Conservation (phyloP, 768 basidiomycete species). For the Lepiota subincarnata region DNA sequence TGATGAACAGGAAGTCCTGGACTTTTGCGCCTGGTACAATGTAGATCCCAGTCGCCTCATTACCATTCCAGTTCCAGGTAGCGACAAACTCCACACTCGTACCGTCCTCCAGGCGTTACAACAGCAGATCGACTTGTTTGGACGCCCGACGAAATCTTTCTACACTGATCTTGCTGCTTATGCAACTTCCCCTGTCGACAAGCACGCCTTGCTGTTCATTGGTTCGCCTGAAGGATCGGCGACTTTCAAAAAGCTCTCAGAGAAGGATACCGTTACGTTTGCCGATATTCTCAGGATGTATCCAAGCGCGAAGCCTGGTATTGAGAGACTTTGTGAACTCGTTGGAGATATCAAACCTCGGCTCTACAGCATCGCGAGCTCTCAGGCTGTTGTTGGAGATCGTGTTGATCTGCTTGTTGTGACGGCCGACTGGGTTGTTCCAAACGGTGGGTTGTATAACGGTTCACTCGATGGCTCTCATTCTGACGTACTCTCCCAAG, state of each 20-base stretch:
- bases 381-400: slow-evolving; percentile 93
- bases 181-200: slow-evolving; percentile 67
- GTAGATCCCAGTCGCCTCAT: slow-evolving; percentile 76
- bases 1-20: slow-evolving; percentile 78
- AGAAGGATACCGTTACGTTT: slow-evolving; percentile 93
- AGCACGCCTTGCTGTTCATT: slow-evolving; percentile 84
- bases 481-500: slow-evolving; percentile 37
- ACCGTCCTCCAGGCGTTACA: slow-evolving; percentile 95
- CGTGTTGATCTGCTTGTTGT: slow-evolving; percentile 94
- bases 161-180: slow-evolving; percentile 81
- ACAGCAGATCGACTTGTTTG: slow-evolving; percentile 96
- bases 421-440: slow-evolving; percentile 90
- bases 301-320: slow-evolving; percentile 71
- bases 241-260: slow-evolving; percentile 93
- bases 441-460: slow-evolving; percentile 56
- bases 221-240: slow-evolving; percentile 86
- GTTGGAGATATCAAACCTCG: slow-evolving; percentile 95
- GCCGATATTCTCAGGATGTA: slow-evolving; percentile 81
- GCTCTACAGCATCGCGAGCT: slow-evolving; percentile 97
- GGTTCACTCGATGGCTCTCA: neutral
- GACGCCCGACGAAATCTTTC: slow-evolving; percentile 93
- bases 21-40: slow-evolving; percentile 92
- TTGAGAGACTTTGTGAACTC: slow-evolving; percentile 83
- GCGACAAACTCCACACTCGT: slow-evolving; percentile 79
- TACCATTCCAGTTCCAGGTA: slow-evolving; percentile 69